These are phyloP conservation scores for Talaromyces pinophilus DNA, from an alignment of 2,329 filamentous ascomycete genomes.

Conservation along the genomic window DNA sequence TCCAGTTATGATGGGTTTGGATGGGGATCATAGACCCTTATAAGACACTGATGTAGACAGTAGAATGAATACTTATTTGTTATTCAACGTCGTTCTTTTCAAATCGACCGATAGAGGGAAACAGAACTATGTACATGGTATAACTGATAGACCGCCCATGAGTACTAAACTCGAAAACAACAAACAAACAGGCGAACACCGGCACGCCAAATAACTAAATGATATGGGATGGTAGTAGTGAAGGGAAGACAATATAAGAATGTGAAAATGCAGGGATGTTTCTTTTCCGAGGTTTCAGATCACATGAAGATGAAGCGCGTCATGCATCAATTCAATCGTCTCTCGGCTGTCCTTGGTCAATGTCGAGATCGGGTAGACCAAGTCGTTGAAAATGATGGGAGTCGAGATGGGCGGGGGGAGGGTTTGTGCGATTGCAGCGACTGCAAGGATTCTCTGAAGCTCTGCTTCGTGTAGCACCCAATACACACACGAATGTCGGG, in stretches of 20 bases:
- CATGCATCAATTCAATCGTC: constrained; percentile 4
- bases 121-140: constrained; percentile 19
- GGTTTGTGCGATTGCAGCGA: neutral
- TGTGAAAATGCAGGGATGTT: constrained; percentile 9
- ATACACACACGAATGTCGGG: neutral
- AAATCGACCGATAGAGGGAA: neutral
- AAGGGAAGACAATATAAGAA: constrained; percentile 1
- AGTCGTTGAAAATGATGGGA: neutral
- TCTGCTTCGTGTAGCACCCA: neutral
- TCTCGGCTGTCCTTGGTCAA: neutral
- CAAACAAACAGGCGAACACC: constrained; percentile 15
- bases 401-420: neutral
- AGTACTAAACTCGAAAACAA: neutral
- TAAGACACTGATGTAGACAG: no score
- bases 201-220: constrained; percentile 13
- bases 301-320: constrained; percentile 3
- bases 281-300: neutral
- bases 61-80: constrained; percentile 1
- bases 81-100: neutral
- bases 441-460: neutral
- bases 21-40: no score
- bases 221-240: constrained; percentile 1
- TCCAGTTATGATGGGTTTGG: no score
- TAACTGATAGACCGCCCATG: constrained; percentile 13
- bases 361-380: neutral